Evolutionary conservation across 2,329 filamentous ascomycete genomes (phyloP).

Genomic region (Trichoderma arundinaceum): DNA sequence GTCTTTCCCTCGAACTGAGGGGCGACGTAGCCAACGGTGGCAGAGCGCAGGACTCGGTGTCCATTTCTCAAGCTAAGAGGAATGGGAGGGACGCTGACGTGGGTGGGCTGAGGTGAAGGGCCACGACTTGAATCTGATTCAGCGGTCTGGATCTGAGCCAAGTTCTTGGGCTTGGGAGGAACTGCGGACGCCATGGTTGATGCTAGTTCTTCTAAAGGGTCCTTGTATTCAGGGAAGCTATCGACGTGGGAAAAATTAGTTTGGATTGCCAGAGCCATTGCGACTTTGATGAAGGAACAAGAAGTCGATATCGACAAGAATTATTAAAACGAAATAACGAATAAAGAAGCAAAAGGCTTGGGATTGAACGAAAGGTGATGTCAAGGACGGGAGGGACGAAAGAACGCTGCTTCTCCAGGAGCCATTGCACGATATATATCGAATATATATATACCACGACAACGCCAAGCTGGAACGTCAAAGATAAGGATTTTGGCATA

Average conservation of each 20-base stretch:
- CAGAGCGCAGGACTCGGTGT: constrained; percentile 80
- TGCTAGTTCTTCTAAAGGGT: constrained; percentile 44
- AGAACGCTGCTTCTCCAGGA: not conserved
- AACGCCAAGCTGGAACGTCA: not conserved
- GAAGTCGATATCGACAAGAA: not conserved
- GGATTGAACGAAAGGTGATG: not conserved
- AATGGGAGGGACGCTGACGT: constrained; percentile 73
- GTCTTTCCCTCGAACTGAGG: constrained; percentile 92
- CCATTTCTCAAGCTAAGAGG: constrained; percentile 59
- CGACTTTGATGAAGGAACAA: not conserved
- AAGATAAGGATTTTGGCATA: constrained; percentile 16
- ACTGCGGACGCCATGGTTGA: constrained; percentile 41
- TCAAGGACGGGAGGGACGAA: not conserved
- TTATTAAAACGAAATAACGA: not conserved
- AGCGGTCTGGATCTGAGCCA: constrained; percentile 50
- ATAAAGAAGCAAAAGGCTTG: not conserved
- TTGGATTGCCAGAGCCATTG: constrained; percentile 27
- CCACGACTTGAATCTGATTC: constrained; percentile 60
- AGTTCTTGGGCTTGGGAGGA: constrained; percentile 48
- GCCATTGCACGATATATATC: not conserved
- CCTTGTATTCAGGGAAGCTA: constrained; percentile 54
- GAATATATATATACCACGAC: constrained; percentile 8
- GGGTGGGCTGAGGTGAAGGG: constrained; percentile 86
- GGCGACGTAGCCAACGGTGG: constrained; percentile 91
- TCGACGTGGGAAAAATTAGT: constrained; percentile 50